Conservation (phyloP, 2,329 filamentous ascomycete species). For the Colletotrichum nymphaeae region DNA sequence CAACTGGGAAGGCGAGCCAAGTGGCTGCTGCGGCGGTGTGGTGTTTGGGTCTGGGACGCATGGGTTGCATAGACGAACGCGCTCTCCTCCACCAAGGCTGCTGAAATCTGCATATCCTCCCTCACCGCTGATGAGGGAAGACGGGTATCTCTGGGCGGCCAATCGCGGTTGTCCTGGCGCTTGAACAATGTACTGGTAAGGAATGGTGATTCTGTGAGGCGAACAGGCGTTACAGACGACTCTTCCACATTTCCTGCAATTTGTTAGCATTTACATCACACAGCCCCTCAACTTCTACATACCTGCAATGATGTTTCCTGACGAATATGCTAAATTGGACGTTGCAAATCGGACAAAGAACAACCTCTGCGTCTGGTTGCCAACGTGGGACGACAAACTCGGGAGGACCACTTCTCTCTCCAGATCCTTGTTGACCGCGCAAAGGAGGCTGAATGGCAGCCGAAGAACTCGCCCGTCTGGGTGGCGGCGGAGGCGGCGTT, state of each 20-base stretch:
- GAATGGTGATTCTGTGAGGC: slow-evolving; percentile 94
- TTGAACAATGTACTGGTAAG: slow-evolving; percentile 90
- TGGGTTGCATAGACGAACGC: slow-evolving; percentile 70
- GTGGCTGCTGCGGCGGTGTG: slow-evolving; percentile 61
- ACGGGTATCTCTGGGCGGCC: slow-evolving; percentile 50
- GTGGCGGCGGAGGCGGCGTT: slow-evolving; percentile 29
- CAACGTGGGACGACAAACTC: slow-evolving; percentile 77
- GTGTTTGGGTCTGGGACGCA: slow-evolving; percentile 72
- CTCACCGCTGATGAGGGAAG: slow-evolving; percentile 53
- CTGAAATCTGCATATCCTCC: slow-evolving; percentile 56
- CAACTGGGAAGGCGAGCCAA: slow-evolving; percentile 44
- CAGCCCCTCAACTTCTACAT: slow-evolving; percentile 43
- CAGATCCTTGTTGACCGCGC: slow-evolving; percentile 16
- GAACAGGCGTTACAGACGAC: slow-evolving; percentile 93
- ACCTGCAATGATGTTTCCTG: slow-evolving; percentile 93
- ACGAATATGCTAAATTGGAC: slow-evolving; percentile 86
- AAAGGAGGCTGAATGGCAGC: background rate
- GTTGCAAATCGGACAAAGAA: slow-evolving; percentile 85
- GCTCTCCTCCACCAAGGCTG: slow-evolving; percentile 64
- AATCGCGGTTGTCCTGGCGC: slow-evolving; percentile 64
- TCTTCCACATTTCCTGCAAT: slow-evolving; percentile 82
- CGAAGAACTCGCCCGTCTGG: slow-evolving; percentile 19
- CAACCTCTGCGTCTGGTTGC: slow-evolving; percentile 89
- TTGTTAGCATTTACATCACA: slow-evolving; percentile 6
- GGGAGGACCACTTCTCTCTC: slow-evolving; percentile 35